Base-by-base conservation (phyloP, 495 filamentous ascomycete species). In the Margaritispora aquatica region DNA sequence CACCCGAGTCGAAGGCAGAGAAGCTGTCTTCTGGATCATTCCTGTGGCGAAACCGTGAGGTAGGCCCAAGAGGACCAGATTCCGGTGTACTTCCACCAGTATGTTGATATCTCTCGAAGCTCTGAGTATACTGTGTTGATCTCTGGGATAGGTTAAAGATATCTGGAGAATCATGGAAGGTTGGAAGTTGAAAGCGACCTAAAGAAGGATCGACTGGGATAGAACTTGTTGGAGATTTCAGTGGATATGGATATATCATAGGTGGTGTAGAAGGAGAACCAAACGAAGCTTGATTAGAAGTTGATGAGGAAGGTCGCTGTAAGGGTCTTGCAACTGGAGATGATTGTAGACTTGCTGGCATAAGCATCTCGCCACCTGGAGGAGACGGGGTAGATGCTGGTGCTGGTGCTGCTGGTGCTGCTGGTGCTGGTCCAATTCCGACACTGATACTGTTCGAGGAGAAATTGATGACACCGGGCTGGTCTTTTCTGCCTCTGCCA, bases 401-500 rank as follows among this genome's bases (percentile, higher is more conserved):
- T 11, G 20, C 47, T 24, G 7, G 5, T 24, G 20, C 47, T 24
- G 52, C 2, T 22, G 38, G n/a, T n/a, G n/a, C n/a, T 3, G 20
- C 47, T 13, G 20, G 2, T 11, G 20, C 47, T 24, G 7, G 5
- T 24, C 47, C 47, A 5, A 47, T 1, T 22, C 26, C 47, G 29
- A 48, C 20, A 48, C 50, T 61, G 26, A 58, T 60, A n/a, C 41
- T 57, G 22, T 24, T 58, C 26, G 60, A 26, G 9, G 52, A 57
- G 52, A 68, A 63, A 47, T 53, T 59, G 27, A 63, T 44, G 38
- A 58, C 38, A 11, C 58, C 53, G 2, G 47, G 27, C 8, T 23
- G 11, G 31, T 64, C 59, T 60, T 75, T 75, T 61, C 81, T 82
- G 38, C 77, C 75, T 54, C 89, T 78, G 29, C 90, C 88, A 57